Percentiles rank a stretch among this genome's conserved stretches.
These are phyloP conservation scores for Brachypodium distachyon DNA, from an alignment of 202 grass and related monocot species.

Conservation along the genomic window DNA sequence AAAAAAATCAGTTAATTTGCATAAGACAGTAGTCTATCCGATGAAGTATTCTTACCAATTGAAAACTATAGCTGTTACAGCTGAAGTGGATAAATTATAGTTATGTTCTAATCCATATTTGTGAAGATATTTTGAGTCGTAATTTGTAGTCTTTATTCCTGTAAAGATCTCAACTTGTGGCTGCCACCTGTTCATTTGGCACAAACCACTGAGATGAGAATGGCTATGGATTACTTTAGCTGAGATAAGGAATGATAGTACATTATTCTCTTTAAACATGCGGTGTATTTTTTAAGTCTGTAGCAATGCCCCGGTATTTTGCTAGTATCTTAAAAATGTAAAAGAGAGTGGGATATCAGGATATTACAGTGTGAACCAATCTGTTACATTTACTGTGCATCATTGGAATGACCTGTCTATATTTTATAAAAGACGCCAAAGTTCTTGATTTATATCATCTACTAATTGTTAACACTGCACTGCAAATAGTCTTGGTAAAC, in stretches of 20 bases:
- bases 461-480: neutral
- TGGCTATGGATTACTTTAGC: too few relatives aligned
- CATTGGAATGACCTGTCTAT: neutral
- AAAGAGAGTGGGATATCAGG: neutral
- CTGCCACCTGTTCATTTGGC: too few relatives aligned
- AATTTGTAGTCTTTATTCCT: too few relatives aligned
- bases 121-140: neutral
- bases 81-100: neutral
- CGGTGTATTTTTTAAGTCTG: too few relatives aligned
- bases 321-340: neutral
- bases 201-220: too few relatives aligned
- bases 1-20: neutral
- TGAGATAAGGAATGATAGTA: too few relatives aligned
- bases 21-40: neutral
- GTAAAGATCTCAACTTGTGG: too few relatives aligned
- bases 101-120: neutral
- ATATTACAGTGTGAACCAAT: too few relatives aligned
- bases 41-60: neutral
- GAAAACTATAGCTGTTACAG: neutral
- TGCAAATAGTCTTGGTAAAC: neutral
- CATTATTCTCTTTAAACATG: too few relatives aligned
- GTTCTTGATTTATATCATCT: neutral
- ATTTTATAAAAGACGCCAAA: neutral
- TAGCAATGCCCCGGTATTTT: too few relatives aligned
- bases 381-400: neutral